Conservation (phyloP, 2,329 filamentous ascomycete species). For the Sclerotinia glacialis region DNA sequence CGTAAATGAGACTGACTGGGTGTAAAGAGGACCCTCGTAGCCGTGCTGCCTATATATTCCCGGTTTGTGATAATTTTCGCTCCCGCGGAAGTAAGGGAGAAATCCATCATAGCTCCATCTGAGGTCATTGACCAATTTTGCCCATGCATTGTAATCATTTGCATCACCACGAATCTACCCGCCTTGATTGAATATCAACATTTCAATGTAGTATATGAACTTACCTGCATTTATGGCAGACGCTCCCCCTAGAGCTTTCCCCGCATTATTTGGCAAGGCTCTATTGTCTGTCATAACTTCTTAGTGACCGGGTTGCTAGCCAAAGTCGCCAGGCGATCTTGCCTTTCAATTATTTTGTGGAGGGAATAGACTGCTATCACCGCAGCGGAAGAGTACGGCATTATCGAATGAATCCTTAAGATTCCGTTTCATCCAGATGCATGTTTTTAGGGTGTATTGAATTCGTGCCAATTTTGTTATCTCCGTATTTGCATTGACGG, state of each 20-base stretch:
- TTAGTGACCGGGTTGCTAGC: too few relatives aligned
- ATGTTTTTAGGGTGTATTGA: too few relatives aligned
- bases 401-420: too few relatives aligned
- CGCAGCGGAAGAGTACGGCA: too few relatives aligned
- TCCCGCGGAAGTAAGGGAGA: conserved; percentile 46
- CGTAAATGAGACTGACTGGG: not conserved
- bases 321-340: too few relatives aligned
- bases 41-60: conserved; percentile 3
- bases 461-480: too few relatives aligned
- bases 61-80: conserved; percentile 36
- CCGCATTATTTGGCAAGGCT: conserved; percentile 35
- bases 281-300: conserved; percentile 28
- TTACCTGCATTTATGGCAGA: conserved; percentile 41
- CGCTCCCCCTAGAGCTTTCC: conserved; percentile 45
- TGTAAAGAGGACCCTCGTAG: conserved; percentile 3
- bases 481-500: too few relatives aligned
- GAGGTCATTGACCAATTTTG: conserved; percentile 41
- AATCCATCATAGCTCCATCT: conserved; percentile 48
- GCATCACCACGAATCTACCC: conserved; percentile 45
- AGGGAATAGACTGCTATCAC: too few relatives aligned
- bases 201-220: not conserved
- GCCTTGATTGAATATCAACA: too few relatives aligned
- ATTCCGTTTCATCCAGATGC: too few relatives aligned
- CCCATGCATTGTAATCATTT: conserved; percentile 49
- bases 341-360: too few relatives aligned